These are phyloP conservation scores for Amanita rimosa DNA, from an alignment of 768 basidiomycete species.

Conservation along the genomic window DNA sequence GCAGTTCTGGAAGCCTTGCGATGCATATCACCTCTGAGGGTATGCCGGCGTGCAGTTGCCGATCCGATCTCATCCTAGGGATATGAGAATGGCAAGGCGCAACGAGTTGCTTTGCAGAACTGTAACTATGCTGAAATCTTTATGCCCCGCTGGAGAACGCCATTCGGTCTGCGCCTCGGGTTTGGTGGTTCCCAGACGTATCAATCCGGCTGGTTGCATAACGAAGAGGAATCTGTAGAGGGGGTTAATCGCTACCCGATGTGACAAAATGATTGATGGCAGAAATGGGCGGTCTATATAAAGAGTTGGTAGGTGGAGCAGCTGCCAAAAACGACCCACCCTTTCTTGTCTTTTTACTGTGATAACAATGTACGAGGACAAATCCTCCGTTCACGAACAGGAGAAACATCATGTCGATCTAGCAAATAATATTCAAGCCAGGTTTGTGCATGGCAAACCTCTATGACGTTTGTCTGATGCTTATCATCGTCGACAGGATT, in stretches of 20 bases:
- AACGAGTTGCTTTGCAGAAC: too few relatives aligned
- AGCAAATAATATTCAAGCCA: conserved; percentile 30
- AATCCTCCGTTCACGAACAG: conserved; percentile 17
- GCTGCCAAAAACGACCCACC: not conserved
- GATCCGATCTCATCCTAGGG: not conserved
- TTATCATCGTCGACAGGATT: conserved; percentile 18
- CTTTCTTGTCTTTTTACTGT: not conserved
- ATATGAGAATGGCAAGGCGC: too few relatives aligned
- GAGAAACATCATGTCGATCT: conserved; percentile 16
- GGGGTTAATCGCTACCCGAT: not conserved
- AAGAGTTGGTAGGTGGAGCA: not conserved
- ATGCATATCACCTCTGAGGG: not conserved
- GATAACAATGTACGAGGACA: conserved; percentile 4
- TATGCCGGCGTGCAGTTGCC: not conserved
- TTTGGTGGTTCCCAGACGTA: not conserved
- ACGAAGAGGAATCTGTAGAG: not conserved
- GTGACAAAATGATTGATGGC: not conserved
- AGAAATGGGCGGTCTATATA: not conserved
- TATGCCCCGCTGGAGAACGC: too few relatives aligned
- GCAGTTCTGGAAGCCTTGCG: not conserved
- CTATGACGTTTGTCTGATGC: too few relatives aligned
- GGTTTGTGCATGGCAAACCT: conserved; percentile 12
- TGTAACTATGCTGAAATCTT: too few relatives aligned
- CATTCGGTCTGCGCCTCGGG: not conserved
- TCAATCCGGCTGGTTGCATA: not conserved